These are phyloP conservation scores for Talaromyces albobiverticillius DNA, from an alignment of 2,329 filamentous ascomycete species.

Conservation along the genomic window DNA sequence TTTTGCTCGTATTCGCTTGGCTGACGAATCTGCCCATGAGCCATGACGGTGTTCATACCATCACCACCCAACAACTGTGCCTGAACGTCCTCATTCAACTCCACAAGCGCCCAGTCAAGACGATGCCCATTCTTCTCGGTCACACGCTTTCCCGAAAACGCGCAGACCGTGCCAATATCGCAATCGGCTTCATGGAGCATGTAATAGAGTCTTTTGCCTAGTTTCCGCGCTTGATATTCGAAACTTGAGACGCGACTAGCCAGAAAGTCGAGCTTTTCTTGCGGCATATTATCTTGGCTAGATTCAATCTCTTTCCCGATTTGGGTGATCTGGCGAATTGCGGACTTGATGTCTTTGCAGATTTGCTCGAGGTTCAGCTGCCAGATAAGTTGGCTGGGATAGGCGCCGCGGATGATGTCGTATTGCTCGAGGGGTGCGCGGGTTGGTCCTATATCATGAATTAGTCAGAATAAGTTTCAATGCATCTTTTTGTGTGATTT, in stretches of 20 bases:
- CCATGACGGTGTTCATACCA: not conserved
- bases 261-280: not conserved
- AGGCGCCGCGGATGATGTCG: not conserved
- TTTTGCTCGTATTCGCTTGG: not conserved
- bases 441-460: not conserved
- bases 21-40: not conserved
- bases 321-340: no score
- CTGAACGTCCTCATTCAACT: not conserved
- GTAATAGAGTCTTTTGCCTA: not conserved
- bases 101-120: constrained; percentile 9
- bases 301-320: not conserved
- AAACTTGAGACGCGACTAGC: not conserved
- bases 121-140: not conserved
- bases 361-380: no score
- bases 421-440: not conserved
- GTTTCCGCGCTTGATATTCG: not conserved
- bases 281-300: not conserved
- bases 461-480: no score
- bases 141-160: not conserved
- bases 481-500: no score
- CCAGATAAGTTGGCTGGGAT: not conserved
- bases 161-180: not conserved
- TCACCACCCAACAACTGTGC: no score
- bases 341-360: no score
- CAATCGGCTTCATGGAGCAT: not conserved